phyloP scores from a whole-genome alignment of 352 stramenopile genomes.

The Thraustochytrium striatum region DNA sequence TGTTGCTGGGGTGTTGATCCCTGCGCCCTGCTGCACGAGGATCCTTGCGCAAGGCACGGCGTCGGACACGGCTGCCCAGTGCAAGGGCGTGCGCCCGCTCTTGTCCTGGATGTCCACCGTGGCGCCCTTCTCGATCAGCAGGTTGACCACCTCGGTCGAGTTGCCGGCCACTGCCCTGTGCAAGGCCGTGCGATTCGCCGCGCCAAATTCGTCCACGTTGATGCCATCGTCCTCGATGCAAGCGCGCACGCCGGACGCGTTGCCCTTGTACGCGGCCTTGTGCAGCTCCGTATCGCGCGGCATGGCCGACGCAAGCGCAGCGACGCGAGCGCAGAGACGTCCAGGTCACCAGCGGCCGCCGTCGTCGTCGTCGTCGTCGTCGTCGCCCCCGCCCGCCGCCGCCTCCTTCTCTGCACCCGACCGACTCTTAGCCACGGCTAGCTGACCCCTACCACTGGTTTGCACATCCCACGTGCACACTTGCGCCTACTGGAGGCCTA shows the following conservation, averaged over 20 bases:
- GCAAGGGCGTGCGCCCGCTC: slow-evolving; percentile 36
- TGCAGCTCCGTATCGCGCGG: slow-evolving; percentile 39
- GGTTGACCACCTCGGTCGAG: slow-evolving; percentile 18
- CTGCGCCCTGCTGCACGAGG: neutral
- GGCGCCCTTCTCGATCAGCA: slow-evolving; percentile 28
- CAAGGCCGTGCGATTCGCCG: slow-evolving; percentile 36
- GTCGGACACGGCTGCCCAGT: slow-evolving; percentile 44
- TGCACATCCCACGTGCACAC: too few relatives aligned
- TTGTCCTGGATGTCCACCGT: slow-evolving; percentile 44
- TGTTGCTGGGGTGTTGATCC: slow-evolving; percentile 30
- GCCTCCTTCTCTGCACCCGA: too few relatives aligned
- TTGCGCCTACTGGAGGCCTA: too few relatives aligned
- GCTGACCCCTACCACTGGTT: too few relatives aligned
- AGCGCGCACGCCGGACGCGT: neutral
- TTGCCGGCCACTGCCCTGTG: slow-evolving; percentile 17
- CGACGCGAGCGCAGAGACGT: too few relatives aligned
- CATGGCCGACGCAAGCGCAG: too few relatives aligned
- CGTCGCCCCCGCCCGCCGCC: too few relatives aligned
- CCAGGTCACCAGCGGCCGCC: too few relatives aligned
- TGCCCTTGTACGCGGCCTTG: slow-evolving; percentile 44
- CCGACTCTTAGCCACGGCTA: too few relatives aligned
- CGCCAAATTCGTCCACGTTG: slow-evolving; percentile 43
- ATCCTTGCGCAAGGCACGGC: neutral
- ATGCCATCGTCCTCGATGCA: slow-evolving; percentile 44
- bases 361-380: too few relatives aligned